Evolutionary conservation across 495 filamentous ascomycete genomes (phyloP).

Genomic region (Hypoxylon rickii): DNA sequence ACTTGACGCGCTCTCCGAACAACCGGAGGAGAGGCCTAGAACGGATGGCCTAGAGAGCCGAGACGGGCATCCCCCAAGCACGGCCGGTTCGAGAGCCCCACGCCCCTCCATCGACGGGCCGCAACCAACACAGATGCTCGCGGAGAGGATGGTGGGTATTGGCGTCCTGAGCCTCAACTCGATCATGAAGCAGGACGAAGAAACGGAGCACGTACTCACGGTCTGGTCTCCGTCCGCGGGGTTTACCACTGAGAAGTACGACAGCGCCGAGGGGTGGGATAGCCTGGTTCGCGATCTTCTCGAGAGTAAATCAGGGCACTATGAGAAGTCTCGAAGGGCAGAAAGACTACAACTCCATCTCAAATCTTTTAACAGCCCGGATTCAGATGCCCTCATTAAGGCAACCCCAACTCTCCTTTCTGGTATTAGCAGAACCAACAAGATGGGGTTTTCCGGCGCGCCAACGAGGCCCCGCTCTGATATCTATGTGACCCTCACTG

Average conservation of each 20-base stretch:
- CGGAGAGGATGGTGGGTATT: conserved; percentile 72
- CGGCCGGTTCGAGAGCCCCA: conserved; percentile 55
- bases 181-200: conserved; percentile 74
- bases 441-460: conserved; percentile 94
- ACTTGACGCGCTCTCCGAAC: conserved; percentile 55
- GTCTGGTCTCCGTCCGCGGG: conserved; percentile 71
- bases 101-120: conserved; percentile 52
- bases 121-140: conserved; percentile 41
- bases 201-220: conserved; percentile 75
- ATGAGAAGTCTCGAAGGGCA: conserved; percentile 69
- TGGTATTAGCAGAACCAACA: conserved; percentile 74
- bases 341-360: conserved; percentile 78
- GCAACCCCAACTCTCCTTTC: conserved; percentile 88
- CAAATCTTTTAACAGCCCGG: conserved; percentile 72
- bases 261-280: conserved; percentile 73
- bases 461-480: conserved; percentile 87
- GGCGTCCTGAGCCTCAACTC: conserved; percentile 80
- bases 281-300: conserved; percentile 74
- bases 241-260: conserved; percentile 53
- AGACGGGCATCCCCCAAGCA: conserved; percentile 58
- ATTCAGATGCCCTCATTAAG: conserved; percentile 78
- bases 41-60: conserved; percentile 43
- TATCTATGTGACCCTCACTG: conserved; percentile 86
- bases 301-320: conserved; percentile 71
- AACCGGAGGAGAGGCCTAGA: conserved; percentile 46